phyloP scores from a whole-genome alignment of 2,329 filamentous ascomycete species.

The Acrocalymma vagum region DNA sequence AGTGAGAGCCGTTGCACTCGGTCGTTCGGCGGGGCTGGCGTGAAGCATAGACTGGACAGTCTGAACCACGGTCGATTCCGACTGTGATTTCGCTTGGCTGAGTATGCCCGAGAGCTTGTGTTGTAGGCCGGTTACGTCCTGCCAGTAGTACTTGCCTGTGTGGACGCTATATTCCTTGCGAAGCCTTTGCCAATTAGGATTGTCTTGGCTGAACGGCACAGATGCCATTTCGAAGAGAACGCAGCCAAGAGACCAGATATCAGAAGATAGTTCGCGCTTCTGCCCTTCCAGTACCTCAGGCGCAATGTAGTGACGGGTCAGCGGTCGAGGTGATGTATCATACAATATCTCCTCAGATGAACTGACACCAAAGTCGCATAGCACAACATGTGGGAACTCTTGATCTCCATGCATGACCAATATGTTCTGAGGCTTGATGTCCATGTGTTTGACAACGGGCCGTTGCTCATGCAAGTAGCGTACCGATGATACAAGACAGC shows the following conservation, averaged over 20 bases:
- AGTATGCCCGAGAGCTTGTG: slow-evolving; percentile 31
- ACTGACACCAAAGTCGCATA: slow-evolving; percentile 49
- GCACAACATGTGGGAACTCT: slow-evolving; percentile 42
- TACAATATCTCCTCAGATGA: slow-evolving; percentile 29
- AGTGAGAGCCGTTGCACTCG: slow-evolving; percentile 39
- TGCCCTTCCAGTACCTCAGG: slow-evolving; percentile 42
- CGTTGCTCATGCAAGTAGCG: slow-evolving; percentile 47
- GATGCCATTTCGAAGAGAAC: slow-evolving; percentile 94
- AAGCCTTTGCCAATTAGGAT: slow-evolving; percentile 33
- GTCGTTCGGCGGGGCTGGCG: slow-evolving; percentile 36
- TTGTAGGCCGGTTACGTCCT: slow-evolving; percentile 41
- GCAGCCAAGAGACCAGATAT: slow-evolving; percentile 96
- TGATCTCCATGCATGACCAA: slow-evolving; percentile 40
- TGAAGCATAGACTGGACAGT: slow-evolving; percentile 43
- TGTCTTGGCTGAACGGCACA: slow-evolving; percentile 30
- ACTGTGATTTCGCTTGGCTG: slow-evolving; percentile 21
- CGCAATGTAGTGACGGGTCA: slow-evolving; percentile 45
- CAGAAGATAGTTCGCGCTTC: slow-evolving; percentile 52
- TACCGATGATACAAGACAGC: slow-evolving; percentile 45
- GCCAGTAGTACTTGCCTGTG: slow-evolving; percentile 45
- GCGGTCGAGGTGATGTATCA: slow-evolving; percentile 27
- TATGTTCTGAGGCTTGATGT: slow-evolving; percentile 50
- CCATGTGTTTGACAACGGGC: slow-evolving; percentile 46
- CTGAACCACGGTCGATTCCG: slow-evolving; percentile 32
- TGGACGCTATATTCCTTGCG: slow-evolving; percentile 38